Conservation (phyloP, 768 basidiomycete genomes). For the Tylopilus subfusipes region DNA sequence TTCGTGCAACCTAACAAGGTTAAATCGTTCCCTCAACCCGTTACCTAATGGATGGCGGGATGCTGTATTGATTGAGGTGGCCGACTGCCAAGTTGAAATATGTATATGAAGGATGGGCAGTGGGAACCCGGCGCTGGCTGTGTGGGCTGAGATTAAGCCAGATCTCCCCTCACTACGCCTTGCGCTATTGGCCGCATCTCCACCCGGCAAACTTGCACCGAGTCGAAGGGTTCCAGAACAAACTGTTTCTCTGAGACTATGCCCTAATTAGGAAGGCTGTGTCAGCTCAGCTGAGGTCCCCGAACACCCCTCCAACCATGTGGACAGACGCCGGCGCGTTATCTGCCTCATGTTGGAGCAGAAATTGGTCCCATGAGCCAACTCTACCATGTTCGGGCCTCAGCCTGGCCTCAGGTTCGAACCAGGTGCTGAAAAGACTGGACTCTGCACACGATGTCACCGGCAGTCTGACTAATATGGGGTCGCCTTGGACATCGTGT, state of each 20-base stretch:
- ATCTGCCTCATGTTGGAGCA: constrained; percentile 26
- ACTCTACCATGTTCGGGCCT: neutral
- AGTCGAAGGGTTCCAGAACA: constrained; percentile 9
- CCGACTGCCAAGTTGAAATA: constrained; percentile 7
- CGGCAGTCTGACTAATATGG: neutral
- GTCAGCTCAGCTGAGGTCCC: constrained; percentile 6
- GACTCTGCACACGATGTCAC: neutral
- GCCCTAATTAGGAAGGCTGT: constrained; percentile 12
- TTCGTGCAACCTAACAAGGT: neutral
- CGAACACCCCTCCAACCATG: constrained; percentile 19
- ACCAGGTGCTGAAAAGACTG: too few relatives aligned
- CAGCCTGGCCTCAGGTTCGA: neutral
- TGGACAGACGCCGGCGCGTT: constrained; percentile 28
- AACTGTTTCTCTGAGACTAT: constrained; percentile 1
- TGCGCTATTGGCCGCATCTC: neutral
- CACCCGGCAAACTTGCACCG: constrained; percentile 7
- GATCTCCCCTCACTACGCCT: neutral
- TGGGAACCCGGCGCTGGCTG: neutral
- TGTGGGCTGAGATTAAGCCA: neutral
- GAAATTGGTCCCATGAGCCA: neutral
- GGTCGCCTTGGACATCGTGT: neutral
- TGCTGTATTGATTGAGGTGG: constrained; percentile 16
- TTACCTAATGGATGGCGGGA: constrained; percentile 15
- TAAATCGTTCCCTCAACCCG: neutral
- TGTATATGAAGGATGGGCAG: neutral